Conservation (phyloP, 352 stramenopile species). For the Pythium scleroteichum region DNA sequence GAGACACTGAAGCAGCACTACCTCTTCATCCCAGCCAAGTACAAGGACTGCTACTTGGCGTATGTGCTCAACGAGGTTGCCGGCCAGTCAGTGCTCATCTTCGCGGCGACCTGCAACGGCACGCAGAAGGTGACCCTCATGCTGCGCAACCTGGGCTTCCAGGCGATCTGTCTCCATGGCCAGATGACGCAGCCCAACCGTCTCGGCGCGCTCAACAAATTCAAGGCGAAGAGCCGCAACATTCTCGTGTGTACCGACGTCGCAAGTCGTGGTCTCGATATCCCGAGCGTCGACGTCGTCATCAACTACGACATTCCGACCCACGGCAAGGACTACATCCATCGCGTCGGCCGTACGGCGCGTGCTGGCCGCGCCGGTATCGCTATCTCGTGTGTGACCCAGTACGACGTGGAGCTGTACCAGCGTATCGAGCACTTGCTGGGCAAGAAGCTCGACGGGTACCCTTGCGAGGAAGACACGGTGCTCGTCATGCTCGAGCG, state of each 20-base stretch:
- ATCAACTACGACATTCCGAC: conserved; percentile 99
- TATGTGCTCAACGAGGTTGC: conserved; percentile 98
- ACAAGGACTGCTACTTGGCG: conserved; percentile 99
- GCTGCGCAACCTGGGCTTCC: conserved; percentile 97
- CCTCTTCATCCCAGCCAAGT: conserved; percentile 99
- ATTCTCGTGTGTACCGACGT: conserved; percentile 91
- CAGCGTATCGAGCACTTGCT: conserved; percentile 95
- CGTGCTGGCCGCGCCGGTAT: conserved; percentile 93
- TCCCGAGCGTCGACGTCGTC: conserved; percentile 97
- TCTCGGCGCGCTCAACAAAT: conserved; percentile 97
- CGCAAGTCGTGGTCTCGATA: conserved; percentile 93
- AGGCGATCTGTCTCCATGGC: conserved; percentile 97
- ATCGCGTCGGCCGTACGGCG: conserved; percentile 97
- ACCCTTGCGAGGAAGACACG: conserved; percentile 92
- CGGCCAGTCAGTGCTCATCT: conserved; percentile 97
- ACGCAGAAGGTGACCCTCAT: conserved; percentile 96
- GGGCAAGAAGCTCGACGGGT: conserved; percentile 78
- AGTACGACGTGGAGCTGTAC: conserved; percentile 99
- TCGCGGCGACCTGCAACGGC: conserved; percentile 98
- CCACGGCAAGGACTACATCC: conserved; percentile 99
- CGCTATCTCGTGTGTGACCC: conserved; percentile 97
- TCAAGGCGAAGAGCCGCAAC: conserved; percentile 92
- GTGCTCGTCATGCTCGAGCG: conserved; percentile 96
- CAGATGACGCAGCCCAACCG: conserved; percentile 98
- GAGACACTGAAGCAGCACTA: conserved; percentile 99